These are phyloP conservation scores for Beta lomatogona DNA, from an alignment of 179 eudicot genomes.

Conservation along the genomic window DNA sequence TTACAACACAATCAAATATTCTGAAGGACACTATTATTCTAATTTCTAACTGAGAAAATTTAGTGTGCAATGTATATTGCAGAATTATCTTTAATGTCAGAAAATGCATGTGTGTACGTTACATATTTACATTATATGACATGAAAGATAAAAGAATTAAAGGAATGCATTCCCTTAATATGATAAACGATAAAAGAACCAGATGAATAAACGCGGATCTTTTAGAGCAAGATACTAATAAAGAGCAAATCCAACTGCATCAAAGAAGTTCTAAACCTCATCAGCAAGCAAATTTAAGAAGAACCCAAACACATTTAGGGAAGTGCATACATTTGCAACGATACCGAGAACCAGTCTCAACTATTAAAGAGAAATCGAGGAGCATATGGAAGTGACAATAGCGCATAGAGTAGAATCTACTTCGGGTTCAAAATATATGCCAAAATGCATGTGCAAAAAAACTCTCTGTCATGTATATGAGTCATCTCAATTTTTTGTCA, in stretches of 20 bases:
- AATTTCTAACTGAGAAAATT: neutral
- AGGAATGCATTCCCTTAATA: neutral
- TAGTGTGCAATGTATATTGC: neutral
- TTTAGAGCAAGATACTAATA: neutral
- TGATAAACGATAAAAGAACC: neutral
- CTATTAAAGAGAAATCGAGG: neutral
- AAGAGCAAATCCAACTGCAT: neutral
- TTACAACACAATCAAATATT: conserved; percentile 7
- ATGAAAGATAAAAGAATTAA: neutral
- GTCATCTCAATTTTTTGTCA: neutral
- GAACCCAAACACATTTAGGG: neutral
- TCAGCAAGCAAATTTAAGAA: neutral
- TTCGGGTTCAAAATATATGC: neutral
- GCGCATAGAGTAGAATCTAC: neutral
- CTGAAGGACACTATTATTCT: neutral
- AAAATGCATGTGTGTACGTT: neutral
- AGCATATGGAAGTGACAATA: neutral
- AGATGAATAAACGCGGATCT: neutral
- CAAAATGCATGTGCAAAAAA: neutral
- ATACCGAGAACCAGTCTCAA: neutral
- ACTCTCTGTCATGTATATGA: neutral
- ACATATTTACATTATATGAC: neutral
- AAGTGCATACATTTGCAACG: neutral
- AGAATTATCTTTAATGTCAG: neutral
- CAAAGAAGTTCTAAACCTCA: neutral